Base-by-base conservation (phyloP, 768 basidiomycete species). In the Phylloporus sp. region DNA sequence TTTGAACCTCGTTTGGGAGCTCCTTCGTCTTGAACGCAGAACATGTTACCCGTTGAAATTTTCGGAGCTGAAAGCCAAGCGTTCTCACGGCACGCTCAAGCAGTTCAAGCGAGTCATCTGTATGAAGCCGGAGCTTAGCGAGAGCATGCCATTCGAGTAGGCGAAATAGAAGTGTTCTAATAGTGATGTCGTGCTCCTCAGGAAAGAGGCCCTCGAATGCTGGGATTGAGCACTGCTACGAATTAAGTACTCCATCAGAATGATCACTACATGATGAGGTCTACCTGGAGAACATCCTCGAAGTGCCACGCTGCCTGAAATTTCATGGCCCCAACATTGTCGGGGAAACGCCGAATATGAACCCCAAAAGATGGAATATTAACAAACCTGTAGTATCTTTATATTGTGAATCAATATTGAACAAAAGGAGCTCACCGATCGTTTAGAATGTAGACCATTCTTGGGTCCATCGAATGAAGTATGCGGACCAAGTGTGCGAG, bases 251-350 rank as follows among this genome's bases (percentile, higher is more conserved):
- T n/a, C n/a, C n/a, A n/a, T n/a, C n/a, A n/a, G n/a, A n/a, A n/a
- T n/a, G n/a, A n/a, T n/a, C n/a, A n/a, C n/a, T n/a, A n/a, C n/a
- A n/a, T n/a, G n/a, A n/a, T n/a, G n/a, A n/a, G n/a, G n/a, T n/a
- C n/a, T 42, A 56, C 75, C 64, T 75, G 73, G 0, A 76, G 55
- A 2, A 73, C 48, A 33, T 77, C 72, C 42, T 75, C 70, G 42
- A 69, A 75, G 32, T 77, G 68, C 0, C 69, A 53, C 0, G 64
- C 74, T 10, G 67, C 67, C 23, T 69, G 62, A 32, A n/a, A n/a
- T n/a, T n/a, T 65, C 67, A 62, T 71, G 63, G 9, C 62, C 66
- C 0, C 69, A 1, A 65, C 61, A 51, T 74, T 71, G 0, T 33
- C 47, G 14, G 53, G 40, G 38, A 76, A 75, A 11, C 52, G 46